Evolutionary conservation across 2,329 filamentous ascomycete genomes (phyloP), one percentile per base, ranked within the genome.

Genomic region (Claviceps spartinae): DNA sequence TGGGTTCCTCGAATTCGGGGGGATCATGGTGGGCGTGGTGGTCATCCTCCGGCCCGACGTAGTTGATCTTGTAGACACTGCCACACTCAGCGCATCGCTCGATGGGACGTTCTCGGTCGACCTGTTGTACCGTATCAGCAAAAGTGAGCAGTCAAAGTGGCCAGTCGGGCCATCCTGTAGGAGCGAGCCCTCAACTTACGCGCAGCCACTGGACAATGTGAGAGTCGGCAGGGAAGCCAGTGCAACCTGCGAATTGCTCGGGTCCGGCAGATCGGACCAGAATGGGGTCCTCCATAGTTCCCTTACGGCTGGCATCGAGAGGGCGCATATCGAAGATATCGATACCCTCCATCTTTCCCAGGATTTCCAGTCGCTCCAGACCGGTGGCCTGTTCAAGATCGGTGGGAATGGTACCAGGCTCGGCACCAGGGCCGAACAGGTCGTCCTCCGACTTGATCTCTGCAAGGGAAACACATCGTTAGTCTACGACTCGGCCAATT

Each of bases 271-370:
- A 90, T 73, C 85, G 86, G 70, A 98, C 89, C 52, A 85, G 66
- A 67, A 98, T 94, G 62, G 93, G 93, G 74, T 96, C 77, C 59
- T 94, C 79, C 65, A 95, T 70, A 55, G 93, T 97, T 87, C 91
- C 91, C 72, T 80, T 81, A 67, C 93, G 84, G 70, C 86, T 93
- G 58, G 91, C 78, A 70, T 97, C 93, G 63, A 98, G 81, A 58
- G 93, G 93, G 72, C 82, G 85, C 93, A 97, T 95, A 75, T 98
- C 90, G 76, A 98, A 98, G 69, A 97, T 78, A 68, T 98, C 93
- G 64, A 96, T 77, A 60, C 93, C 90, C 78, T 97, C 88, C 86
- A 97, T 95, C 83, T 98, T 98, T 74, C 93, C 93, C 69, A 98
- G 79, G 66, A 98, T 93, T 75, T 98, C 93, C 62, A 98, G 81